phyloP scores from a whole-genome alignment of 371 early-diverging fungal species.

The Saksenaea oblongispora region DNA sequence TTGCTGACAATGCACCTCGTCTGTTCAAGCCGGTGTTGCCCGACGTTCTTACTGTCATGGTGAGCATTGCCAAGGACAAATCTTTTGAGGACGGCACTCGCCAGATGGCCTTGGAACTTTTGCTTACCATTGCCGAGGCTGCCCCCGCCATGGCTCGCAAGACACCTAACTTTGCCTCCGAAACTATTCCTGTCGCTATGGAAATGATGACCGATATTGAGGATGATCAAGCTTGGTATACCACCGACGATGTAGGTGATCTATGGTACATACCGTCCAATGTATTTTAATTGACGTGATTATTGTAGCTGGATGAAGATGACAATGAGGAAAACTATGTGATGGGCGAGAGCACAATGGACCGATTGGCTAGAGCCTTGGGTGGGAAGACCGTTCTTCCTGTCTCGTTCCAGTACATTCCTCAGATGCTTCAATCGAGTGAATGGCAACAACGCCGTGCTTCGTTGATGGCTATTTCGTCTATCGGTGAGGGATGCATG shows the following conservation, averaged over 20 bases:
- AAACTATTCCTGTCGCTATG: slow-evolving; percentile 82
- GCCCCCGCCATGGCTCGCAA: slow-evolving; percentile 87
- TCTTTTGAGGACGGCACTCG: slow-evolving; percentile 75
- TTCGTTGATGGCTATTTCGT: slow-evolving; percentile 90
- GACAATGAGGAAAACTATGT: slow-evolving; percentile 87
- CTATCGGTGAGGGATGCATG: slow-evolving; percentile 95
- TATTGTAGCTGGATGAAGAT: slow-evolving; percentile 75
- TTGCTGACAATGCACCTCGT: slow-evolving; percentile 83
- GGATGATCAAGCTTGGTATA: slow-evolving; percentile 91
- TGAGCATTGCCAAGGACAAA: slow-evolving; percentile 75
- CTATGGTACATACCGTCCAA: not conserved
- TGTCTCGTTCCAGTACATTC: slow-evolving; percentile 85
- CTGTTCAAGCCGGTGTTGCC: slow-evolving; percentile 77
- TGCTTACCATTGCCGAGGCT: slow-evolving; percentile 87
- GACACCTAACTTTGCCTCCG: slow-evolving; percentile 70
- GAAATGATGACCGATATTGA: slow-evolving; percentile 93
- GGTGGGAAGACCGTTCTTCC: slow-evolving; percentile 92
- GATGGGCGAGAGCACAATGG: slow-evolving; percentile 94
- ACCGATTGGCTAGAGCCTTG: slow-evolving; percentile 87
- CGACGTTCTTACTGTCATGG: slow-evolving; percentile 73
- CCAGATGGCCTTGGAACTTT: slow-evolving; percentile 87
- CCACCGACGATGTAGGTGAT: slow-evolving; percentile 70
- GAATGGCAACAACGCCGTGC: slow-evolving; percentile 95
- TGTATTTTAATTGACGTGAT: not conserved
- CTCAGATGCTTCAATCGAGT: slow-evolving; percentile 81